A percentile compares a stretch with the other conserved stretches of the same genome.
Evolutionary conservation across 176 grass and related monocot species (phyloP).

Genomic region (Typha latifolia): DNA sequence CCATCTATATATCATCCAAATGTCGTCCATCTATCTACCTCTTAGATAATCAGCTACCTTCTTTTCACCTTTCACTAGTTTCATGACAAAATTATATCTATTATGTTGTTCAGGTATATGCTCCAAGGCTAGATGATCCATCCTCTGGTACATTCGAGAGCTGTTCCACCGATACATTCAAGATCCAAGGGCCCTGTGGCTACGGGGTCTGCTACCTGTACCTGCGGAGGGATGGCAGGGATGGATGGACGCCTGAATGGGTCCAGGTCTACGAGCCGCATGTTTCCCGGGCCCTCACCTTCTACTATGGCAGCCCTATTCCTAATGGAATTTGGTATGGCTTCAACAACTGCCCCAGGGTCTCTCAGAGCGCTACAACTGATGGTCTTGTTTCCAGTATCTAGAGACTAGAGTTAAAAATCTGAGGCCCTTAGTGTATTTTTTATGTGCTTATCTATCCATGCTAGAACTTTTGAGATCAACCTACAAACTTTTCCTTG

Average conservation of each 20-base stretch:
- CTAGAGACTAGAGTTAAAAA: neutral
- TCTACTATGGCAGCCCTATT: conserved; percentile 49
- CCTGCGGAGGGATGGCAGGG: conserved; percentile 42
- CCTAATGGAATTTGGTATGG: conserved; percentile 65
- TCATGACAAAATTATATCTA: neutral
- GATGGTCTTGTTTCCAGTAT: neutral
- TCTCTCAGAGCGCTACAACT: neutral
- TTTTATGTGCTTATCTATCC: no score
- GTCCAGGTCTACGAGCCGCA: conserved; percentile 55
- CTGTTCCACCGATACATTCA: conserved; percentile 78
- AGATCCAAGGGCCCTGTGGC: conserved; percentile 53
- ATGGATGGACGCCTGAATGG: conserved; percentile 62
- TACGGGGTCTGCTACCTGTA: conserved; percentile 90
- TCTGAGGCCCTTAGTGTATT: no score
- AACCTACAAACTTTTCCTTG: no score
- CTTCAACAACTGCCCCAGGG: conserved; percentile 40
- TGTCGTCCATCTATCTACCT: no score
- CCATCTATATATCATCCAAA: no score
- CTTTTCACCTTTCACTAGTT: no score
- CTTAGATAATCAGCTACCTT: neutral
- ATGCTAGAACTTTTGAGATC: no score
- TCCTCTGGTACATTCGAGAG: conserved; percentile 44
- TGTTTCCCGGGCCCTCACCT: conserved; percentile 38
- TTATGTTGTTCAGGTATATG: conserved; percentile 42
- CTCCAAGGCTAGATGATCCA: conserved; percentile 32